A percentile compares a stretch with the other conserved stretches of the same genome.
phyloP scores from a whole-genome alignment of 345 rosid species.

The Populus simonii region DNA sequence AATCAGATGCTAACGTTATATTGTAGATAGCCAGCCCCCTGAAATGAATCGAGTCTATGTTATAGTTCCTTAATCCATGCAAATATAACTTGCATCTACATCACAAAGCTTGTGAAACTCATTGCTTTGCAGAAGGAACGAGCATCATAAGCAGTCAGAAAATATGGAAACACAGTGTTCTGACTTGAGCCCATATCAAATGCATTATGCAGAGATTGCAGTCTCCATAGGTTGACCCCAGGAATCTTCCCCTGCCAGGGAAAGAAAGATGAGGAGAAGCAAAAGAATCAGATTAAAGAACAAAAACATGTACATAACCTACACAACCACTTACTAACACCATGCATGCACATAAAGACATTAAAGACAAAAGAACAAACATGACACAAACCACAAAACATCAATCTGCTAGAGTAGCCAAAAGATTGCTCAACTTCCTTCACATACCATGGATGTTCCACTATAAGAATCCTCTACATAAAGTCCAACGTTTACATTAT shows the following conservation, averaged over 20 bases:
- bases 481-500: no score
- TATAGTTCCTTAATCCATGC: neutral
- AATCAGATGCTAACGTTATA: conserved; percentile 1
- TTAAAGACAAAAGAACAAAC: neutral
- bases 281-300: neutral
- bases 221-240: conserved; percentile 18
- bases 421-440: no score
- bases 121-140: conserved; percentile 1
- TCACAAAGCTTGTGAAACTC: conserved; percentile 16
- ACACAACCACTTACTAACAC: neutral
- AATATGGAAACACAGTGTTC: neutral
- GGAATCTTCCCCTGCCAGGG: conserved; percentile 17
- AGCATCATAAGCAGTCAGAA: neutral
- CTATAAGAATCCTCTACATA: no score
- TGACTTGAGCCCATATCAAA: neutral
- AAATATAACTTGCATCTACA: neutral
- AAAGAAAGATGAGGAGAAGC: neutral
- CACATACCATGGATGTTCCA: no score
- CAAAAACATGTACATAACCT: neutral
- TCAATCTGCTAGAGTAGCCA: neutral
- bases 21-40: neutral
- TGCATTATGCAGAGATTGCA: neutral
- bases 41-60: neutral
- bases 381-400: neutral
- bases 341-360: neutral